Percentiles rank a stretch among this genome's conserved stretches.
Conservation (phyloP, 2,329 filamentous ascomycete genomes). For the Rutstroemia sp. region DNA sequence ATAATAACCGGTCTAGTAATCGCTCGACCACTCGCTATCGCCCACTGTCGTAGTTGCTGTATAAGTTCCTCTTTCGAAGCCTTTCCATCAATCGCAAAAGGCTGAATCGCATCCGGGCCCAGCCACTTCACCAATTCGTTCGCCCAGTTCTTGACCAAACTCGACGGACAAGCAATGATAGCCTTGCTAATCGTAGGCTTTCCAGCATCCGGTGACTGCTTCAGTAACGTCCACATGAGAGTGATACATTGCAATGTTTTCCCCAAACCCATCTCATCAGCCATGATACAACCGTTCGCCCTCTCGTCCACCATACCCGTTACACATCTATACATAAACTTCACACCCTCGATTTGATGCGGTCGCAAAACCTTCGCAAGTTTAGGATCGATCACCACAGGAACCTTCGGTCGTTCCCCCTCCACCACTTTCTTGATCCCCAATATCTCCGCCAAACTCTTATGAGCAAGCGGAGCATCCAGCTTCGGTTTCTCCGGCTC, state of each 20-base stretch:
- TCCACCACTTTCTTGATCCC: slow-evolving; percentile 88
- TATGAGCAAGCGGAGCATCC: slow-evolving; percentile 80
- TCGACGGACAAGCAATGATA: slow-evolving; percentile 93
- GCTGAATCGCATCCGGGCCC: slow-evolving; percentile 79
- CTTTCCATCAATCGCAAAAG: slow-evolving; percentile 96
- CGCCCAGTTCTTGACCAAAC: slow-evolving; percentile 95
- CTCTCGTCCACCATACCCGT: slow-evolving; percentile 93
- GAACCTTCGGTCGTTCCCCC: slow-evolving; percentile 76
- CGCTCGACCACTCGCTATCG: slow-evolving; percentile 55
- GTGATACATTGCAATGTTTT: slow-evolving; percentile 97
- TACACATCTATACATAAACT: slow-evolving; percentile 91
- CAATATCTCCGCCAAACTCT: slow-evolving; percentile 89
- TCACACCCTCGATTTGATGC: slow-evolving; percentile 96
- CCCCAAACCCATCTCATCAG: slow-evolving; percentile 96
- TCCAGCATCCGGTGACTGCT: slow-evolving; percentile 92
- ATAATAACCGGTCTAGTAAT: slow-evolving; percentile 70
- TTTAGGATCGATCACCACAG: slow-evolving; percentile 90
- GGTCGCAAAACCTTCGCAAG: slow-evolving; percentile 85
- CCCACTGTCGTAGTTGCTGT: slow-evolving; percentile 88
- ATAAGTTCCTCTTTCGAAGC: slow-evolving; percentile 90
- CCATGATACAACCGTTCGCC: slow-evolving; percentile 98
- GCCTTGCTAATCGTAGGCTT: slow-evolving; percentile 92
- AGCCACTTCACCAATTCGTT: slow-evolving; percentile 97
- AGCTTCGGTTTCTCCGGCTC: slow-evolving; percentile 43
- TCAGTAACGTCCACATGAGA: slow-evolving; percentile 91